A percentile compares a stretch with the other conserved stretches of the same genome.
Evolutionary conservation across 1,284 basidiomycete species (phyloP).

Genomic region (Trametes versicolor): DNA sequence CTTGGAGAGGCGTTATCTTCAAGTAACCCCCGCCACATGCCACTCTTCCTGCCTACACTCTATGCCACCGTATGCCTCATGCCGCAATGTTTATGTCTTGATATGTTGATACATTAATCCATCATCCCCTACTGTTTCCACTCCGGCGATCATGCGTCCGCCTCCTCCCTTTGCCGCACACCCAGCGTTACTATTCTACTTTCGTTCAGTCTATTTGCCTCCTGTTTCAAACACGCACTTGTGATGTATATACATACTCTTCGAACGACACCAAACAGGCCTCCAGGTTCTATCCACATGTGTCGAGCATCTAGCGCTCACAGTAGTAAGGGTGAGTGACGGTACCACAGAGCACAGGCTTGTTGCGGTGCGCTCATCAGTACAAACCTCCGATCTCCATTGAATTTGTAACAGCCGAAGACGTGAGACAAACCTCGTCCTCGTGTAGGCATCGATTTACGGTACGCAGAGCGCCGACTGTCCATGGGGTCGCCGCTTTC

Average conservation of each 20-base stretch:
- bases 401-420: neutral
- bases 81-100: neutral
- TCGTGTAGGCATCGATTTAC: neutral
- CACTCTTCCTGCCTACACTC: neutral
- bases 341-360: no score
- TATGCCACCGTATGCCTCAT: conserved; percentile 4
- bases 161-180: neutral
- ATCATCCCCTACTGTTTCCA: neutral
- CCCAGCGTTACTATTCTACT: neutral
- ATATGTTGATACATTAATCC: conserved; percentile 3
- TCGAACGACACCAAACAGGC: neutral
- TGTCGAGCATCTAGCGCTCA: no score
- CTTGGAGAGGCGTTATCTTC: neutral
- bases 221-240: neutral
- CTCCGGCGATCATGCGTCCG: neutral
- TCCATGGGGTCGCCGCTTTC: neutral
- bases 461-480: neutral
- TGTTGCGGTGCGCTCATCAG: neutral
- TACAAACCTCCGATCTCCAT: neutral
- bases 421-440: neutral
- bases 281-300: no score
- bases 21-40: conserved; percentile 6
- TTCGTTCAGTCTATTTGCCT: neutral
- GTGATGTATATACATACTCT: neutral
- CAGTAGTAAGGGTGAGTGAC: no score